Evolutionary conservation across 179 eudicot genomes (phyloP), one percentile per base, ranked within the genome.

Genomic region (Dionaea muscipula): DNA sequence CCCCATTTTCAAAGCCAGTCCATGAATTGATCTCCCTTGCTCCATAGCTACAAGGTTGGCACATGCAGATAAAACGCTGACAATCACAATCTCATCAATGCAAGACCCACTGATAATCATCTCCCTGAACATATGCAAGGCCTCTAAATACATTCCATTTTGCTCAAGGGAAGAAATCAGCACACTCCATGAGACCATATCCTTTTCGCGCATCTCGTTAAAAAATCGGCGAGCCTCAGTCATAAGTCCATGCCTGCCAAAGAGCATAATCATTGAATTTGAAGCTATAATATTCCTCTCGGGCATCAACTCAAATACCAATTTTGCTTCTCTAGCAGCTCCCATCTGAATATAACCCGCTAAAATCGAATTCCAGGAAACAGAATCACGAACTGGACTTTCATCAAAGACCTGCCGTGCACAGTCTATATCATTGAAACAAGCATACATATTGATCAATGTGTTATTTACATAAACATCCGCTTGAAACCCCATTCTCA

Each of bases 171-270:
- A 73, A 24, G 86, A 75, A 53, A 78, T 76, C 68, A 84, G 47
- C 0, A 82, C 79, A 47, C 82, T 84, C 87, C 94, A 84, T 0
- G 94, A 76, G 22, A 84, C 81, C 71, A 77, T 33, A 72, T 84
- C 87, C 62, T 62, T 78, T 38, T 64, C 71, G 18, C 35, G 60
- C 78, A 84, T 56, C 45, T 57, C 65, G 57, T 59, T 51, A 38
- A 84, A 84, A 59, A 84, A 49, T 23, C 50, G 19, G 26, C 14
- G 44, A 24, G 94, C 94, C 53, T 81, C 81, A 21, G 20, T 27
- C 22, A 76, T 60, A 33, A 38, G 57, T 7, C 82, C 82, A 61
- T 66, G 64, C 66, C 59, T 67, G 33, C 86, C 84, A 55, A 76
- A 68, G 71, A 81, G 67, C 44, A 57, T 82, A 39, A 84, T 81